Evolutionary conservation across 345 rosid genomes (phyloP).

Genomic region (Eucalyptus sp.): DNA sequence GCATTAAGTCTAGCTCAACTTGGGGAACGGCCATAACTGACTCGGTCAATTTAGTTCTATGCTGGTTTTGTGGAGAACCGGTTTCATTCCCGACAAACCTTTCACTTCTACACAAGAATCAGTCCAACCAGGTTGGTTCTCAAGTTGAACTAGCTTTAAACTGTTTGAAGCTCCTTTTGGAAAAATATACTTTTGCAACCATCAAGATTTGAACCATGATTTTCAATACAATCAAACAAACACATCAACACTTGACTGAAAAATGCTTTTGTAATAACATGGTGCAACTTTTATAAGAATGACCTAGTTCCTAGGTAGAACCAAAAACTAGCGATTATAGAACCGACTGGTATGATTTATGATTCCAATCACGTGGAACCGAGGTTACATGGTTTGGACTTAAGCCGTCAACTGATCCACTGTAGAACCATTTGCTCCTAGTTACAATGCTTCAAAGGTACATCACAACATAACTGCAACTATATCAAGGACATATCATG

Average conservation of each 20-base stretch:
- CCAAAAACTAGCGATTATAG: not conserved
- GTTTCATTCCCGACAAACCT: not conserved
- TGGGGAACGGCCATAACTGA: not conserved
- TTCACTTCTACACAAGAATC: not conserved
- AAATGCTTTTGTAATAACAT: not conserved
- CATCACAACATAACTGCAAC: not conserved
- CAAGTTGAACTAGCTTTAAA: not conserved
- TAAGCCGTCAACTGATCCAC: not conserved
- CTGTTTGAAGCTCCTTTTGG: not conserved
- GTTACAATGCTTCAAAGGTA: not conserved
- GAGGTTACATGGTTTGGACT: not conserved
- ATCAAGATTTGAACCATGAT: not conserved
- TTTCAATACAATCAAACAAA: not conserved
- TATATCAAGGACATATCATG: not conserved
- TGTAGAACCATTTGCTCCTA: not conserved
- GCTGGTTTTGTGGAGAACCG: not conserved
- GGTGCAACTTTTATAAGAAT: not conserved
- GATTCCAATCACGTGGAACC: not conserved
- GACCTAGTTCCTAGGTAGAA: not conserved
- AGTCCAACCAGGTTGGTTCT: not conserved
- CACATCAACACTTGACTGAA: not conserved
- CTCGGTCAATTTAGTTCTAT: not conserved
- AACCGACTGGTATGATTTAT: not conserved
- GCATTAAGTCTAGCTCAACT: not conserved
- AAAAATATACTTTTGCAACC: not conserved